A percentile compares a stretch with the other conserved stretches of the same genome.
These are phyloP conservation scores for Colletotrichum acutatum DNA, from an alignment of 2,329 filamentous ascomycete genomes.

Conservation along the genomic window DNA sequence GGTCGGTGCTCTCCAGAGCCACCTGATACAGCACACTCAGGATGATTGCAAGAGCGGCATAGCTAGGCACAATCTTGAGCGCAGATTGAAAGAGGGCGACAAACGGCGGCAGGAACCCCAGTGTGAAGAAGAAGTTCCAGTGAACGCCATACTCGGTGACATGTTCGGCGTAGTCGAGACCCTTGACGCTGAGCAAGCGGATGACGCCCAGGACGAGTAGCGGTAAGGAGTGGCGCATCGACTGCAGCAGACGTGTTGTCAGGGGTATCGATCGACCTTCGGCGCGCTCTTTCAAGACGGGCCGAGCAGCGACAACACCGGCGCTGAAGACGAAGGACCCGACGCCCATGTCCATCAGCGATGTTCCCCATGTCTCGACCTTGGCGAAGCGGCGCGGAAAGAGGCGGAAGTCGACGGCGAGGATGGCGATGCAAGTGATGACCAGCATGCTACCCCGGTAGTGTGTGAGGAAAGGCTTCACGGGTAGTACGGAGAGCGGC, in stretches of 20 bases:
- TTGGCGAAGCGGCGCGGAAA: slow-evolving; percentile 97
- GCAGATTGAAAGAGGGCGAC: slow-evolving; percentile 84
- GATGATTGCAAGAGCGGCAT: slow-evolving; percentile 77
- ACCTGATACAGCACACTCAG: slow-evolving; percentile 79
- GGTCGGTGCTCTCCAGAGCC: slow-evolving; percentile 77
- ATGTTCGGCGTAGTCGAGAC: slow-evolving; percentile 95
- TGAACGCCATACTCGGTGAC: slow-evolving; percentile 98
- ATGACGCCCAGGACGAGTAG: slow-evolving; percentile 83
- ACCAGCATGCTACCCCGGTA: slow-evolving; percentile 95
- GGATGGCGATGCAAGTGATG: slow-evolving; percentile 87
- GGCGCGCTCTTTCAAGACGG: slow-evolving; percentile 77
- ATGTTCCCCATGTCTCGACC: slow-evolving; percentile 99
- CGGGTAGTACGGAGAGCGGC: slow-evolving; percentile 68
- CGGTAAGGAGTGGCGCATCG: slow-evolving; percentile 84
- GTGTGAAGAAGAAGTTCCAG: slow-evolving; percentile 99
- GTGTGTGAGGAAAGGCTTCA: slow-evolving; percentile 91
- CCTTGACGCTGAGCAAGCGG: slow-evolving; percentile 89
- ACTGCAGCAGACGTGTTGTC: slow-evolving; percentile 68
- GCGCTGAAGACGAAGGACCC: slow-evolving; percentile 97
- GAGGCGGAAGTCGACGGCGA: slow-evolving; percentile 95
- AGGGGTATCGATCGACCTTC: slow-evolving; percentile 62
- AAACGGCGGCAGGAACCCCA: slow-evolving; percentile 89
- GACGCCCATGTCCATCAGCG: slow-evolving; percentile 98
- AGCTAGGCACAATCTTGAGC: slow-evolving; percentile 78
- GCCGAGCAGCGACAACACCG: slow-evolving; percentile 88